A percentile compares a stretch with the other conserved stretches of the same genome.
These are phyloP conservation scores for Waltiozyma sp. DNA, from an alignment of 1,139 yeast species.

Conservation along the genomic window DNA sequence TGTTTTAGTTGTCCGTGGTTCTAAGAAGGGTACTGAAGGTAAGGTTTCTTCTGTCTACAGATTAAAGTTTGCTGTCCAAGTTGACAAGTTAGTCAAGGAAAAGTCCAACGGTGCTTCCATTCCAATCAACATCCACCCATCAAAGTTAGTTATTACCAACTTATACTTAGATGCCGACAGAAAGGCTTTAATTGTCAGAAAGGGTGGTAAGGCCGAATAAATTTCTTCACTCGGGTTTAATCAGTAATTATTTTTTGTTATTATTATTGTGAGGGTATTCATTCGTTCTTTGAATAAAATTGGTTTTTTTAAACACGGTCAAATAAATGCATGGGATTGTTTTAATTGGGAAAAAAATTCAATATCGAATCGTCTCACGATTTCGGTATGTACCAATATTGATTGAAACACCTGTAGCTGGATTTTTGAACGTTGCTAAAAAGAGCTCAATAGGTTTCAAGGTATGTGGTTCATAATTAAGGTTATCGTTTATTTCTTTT, in stretches of 20 bases:
- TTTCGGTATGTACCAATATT: background rate
- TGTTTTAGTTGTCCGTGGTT: slow-evolving; percentile 94
- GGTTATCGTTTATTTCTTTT: too few species aligned
- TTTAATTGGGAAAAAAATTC: slow-evolving; percentile 1
- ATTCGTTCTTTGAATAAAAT: background rate
- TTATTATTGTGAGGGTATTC: background rate
- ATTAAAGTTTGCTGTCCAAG: slow-evolving; percentile 93
- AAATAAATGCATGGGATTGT: background rate
- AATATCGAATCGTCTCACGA: background rate
- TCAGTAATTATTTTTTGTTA: slow-evolving; percentile 1
- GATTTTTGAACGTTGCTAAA: background rate
- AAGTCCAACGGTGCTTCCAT: slow-evolving; percentile 97
- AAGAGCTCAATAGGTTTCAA: background rate
- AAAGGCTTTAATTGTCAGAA: slow-evolving; percentile 91
- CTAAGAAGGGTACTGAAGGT: slow-evolving; percentile 99
- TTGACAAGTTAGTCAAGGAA: slow-evolving; percentile 96
- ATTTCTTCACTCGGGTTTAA: slow-evolving; percentile 11
- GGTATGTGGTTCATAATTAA: background rate
- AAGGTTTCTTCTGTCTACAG: slow-evolving; percentile 97
- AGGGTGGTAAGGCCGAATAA: slow-evolving; percentile 78
- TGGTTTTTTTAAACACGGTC: background rate
- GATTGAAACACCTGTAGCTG: background rate
- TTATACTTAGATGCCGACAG: slow-evolving; percentile 98
- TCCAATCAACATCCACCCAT: slow-evolving; percentile 97
- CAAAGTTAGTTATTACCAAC: slow-evolving; percentile 98